phyloP scores from a whole-genome alignment of 148 eudicot species.

The Talinum fruticosum region DNA sequence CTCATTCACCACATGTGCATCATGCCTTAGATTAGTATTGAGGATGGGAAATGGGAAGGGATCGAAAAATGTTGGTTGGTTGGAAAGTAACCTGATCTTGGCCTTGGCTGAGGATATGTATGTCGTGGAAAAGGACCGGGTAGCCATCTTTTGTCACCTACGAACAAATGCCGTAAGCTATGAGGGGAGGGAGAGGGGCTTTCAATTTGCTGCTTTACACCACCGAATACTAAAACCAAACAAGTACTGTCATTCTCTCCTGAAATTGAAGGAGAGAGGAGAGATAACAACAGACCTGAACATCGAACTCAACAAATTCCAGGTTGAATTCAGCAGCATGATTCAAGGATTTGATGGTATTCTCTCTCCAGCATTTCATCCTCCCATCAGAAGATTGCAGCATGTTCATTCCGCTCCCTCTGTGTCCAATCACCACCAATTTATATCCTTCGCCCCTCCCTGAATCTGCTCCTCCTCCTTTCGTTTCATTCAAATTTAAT shows the following conservation, averaged over 20 bases:
- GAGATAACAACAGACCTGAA: slow-evolving; percentile 36
- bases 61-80: not conserved
- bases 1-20: not conserved
- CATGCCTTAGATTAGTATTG: not conserved
- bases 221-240: slow-evolving; percentile 18
- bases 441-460: slow-evolving; percentile 10
- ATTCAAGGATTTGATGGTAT: slow-evolving; percentile 40
- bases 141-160: slow-evolving; percentile 50
- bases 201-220: slow-evolving; percentile 28
- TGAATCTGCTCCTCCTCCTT: not conserved
- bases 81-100: slow-evolving; percentile 4
- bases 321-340: slow-evolving; percentile 35
- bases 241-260: no score
- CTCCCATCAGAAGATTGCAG: slow-evolving; percentile 38
- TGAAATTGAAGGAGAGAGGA: not conserved
- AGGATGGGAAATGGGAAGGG: not conserved
- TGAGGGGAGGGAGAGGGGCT: no score
- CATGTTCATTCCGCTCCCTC: slow-evolving; percentile 55
- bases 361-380: slow-evolving; percentile 40
- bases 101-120: slow-evolving; percentile 14
- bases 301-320: slow-evolving; percentile 51
- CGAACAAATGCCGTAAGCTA: slow-evolving; percentile 25
- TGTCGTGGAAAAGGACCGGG: slow-evolving; percentile 48
- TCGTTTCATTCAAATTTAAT: not conserved
- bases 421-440: slow-evolving; percentile 39